A percentile compares a stretch with the other conserved stretches of the same genome.
phyloP scores from a whole-genome alignment of 306 rosid genomes.

The Dryas drummondii region DNA sequence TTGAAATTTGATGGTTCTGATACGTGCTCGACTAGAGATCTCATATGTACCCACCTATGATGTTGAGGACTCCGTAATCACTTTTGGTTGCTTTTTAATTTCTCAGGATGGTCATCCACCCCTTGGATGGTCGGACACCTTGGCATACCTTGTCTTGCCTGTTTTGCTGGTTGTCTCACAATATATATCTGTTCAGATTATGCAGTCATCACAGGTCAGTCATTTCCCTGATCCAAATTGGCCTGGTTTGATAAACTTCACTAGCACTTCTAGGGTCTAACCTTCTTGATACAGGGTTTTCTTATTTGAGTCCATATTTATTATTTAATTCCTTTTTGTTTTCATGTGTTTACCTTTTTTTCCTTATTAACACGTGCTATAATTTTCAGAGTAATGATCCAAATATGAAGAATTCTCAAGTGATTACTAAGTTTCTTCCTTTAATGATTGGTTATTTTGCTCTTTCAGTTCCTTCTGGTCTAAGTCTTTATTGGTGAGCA shows the following conservation, averaged over 20 bases:
- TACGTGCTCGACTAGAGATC: neutral
- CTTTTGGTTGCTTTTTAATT: constrained; percentile 16
- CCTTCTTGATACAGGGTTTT: constrained; percentile 1
- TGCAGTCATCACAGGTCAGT: constrained; percentile 95
- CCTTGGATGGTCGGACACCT: constrained; percentile 98
- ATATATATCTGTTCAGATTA: constrained; percentile 91
- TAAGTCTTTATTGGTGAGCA: constrained; percentile 96
- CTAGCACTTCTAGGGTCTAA: constrained; percentile 13
- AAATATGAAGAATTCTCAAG: constrained; percentile 87
- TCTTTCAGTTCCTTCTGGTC: constrained; percentile 98
- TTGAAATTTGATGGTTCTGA: neutral
- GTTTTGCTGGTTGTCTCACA: constrained; percentile 73
- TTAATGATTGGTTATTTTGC: constrained; percentile 95
- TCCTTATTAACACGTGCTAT: constrained; percentile 2
- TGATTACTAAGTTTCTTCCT: constrained; percentile 77
- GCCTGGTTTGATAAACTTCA: constrained; percentile 9
- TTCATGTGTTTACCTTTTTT: neutral
- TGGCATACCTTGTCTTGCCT: constrained; percentile 96
- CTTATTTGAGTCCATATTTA: neutral
- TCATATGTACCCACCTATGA: neutral
- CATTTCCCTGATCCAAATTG: constrained; percentile 24
- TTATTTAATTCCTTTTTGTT: neutral
- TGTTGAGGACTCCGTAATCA: neutral
- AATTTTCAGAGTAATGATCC: constrained; percentile 75
- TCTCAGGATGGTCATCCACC: constrained; percentile 97